Conservation (phyloP, 768 basidiomycete species). For the Hydnum rufescens region DNA sequence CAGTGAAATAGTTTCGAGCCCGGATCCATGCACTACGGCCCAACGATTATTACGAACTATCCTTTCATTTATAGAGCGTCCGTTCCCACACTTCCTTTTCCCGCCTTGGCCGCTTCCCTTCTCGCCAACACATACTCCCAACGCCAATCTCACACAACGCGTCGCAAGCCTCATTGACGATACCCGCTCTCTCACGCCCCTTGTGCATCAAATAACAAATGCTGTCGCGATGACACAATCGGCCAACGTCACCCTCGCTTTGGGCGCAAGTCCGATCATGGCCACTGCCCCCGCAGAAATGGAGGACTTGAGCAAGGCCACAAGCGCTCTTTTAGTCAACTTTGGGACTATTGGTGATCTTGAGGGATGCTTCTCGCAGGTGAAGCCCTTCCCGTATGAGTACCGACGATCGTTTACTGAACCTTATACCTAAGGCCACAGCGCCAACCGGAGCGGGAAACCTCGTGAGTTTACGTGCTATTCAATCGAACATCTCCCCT, state of each 20-base stretch:
- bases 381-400: constrained; percentile 8
- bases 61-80: constrained; percentile 20
- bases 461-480: background rate
- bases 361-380: constrained; percentile 61
- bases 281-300: constrained; percentile 69
- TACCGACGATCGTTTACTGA: background rate
- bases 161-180: background rate
- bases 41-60: constrained; percentile 26
- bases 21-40: constrained; percentile 33
- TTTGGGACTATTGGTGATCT: constrained; percentile 58
- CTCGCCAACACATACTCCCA: no score
- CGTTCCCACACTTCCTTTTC: background rate
- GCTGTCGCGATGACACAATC: constrained; percentile 76
- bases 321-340: constrained; percentile 60
- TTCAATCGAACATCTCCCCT: background rate
- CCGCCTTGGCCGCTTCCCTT: background rate
- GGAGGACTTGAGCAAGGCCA: constrained; percentile 47
- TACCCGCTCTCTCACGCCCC: constrained; percentile 1
- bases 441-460: constrained; percentile 6
- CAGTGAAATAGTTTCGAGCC: constrained; percentile 61
- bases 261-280: constrained; percentile 90
- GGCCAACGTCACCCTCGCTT: constrained; percentile 72
- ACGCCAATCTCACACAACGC: background rate
- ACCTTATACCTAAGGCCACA: constrained; percentile 25
- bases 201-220: constrained; percentile 54